These are phyloP conservation scores for Neurospora crassa DNA, from an alignment of 2,329 filamentous ascomycete species.

Conservation along the genomic window DNA sequence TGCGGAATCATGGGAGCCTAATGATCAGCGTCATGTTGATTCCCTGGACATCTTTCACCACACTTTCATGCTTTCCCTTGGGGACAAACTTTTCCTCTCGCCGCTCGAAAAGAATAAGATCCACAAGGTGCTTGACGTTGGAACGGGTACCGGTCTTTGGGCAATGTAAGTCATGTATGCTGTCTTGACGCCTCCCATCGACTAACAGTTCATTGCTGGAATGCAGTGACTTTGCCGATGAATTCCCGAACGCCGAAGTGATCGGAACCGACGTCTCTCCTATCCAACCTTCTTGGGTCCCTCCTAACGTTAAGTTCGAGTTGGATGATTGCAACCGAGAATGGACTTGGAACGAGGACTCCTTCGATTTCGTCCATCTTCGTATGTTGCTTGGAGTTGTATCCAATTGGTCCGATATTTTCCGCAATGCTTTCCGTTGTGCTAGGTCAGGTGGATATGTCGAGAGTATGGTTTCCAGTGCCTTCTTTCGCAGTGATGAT, in stretches of 20 bases:
- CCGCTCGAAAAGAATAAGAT: slow-evolving; percentile 23
- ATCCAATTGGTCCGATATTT: slow-evolving; percentile 39
- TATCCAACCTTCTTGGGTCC: slow-evolving; percentile 46
- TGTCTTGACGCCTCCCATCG: too few species aligned
- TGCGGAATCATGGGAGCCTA: slow-evolving; percentile 10
- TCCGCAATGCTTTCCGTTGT: slow-evolving; percentile 37
- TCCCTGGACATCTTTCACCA: slow-evolving; percentile 9
- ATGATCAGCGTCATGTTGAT: slow-evolving; percentile 9
- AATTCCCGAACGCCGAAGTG: slow-evolving; percentile 33
- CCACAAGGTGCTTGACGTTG: slow-evolving; percentile 15
- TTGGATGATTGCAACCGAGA: slow-evolving; percentile 51
- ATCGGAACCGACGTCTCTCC: slow-evolving; percentile 49
- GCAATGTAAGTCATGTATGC: slow-evolving; percentile 35
- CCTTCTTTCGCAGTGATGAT: slow-evolving; percentile 18
- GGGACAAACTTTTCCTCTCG: slow-evolving; percentile 27
- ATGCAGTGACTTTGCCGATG: slow-evolving; percentile 36
- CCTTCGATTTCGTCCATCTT: slow-evolving; percentile 50
- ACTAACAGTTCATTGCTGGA: neutral
- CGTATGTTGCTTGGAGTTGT: slow-evolving; percentile 43
- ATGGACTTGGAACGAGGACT: slow-evolving; percentile 34
- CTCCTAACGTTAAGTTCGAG: slow-evolving; percentile 43
- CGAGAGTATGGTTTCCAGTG: slow-evolving; percentile 14
- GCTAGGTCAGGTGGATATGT: slow-evolving; percentile 41
- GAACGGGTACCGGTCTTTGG: slow-evolving; percentile 1
- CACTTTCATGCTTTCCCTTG: slow-evolving; percentile 19